Conservation (phyloP, 75 land plant species). For the Sequoia sempervirens region DNA sequence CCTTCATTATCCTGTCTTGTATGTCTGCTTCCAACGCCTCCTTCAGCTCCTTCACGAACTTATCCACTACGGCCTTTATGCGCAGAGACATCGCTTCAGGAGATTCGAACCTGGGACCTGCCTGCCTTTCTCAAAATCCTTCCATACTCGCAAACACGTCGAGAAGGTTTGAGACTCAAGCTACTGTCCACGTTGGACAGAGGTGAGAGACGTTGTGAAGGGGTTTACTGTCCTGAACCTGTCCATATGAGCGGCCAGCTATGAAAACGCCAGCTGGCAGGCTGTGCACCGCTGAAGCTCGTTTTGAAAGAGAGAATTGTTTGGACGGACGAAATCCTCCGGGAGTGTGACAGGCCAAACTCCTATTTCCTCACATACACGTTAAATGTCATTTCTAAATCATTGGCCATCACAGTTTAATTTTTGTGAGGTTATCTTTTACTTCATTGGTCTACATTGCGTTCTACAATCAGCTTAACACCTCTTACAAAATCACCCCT, state of each 20-base stretch:
- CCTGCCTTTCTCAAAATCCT: background rate
- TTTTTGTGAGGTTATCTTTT: too few relatives aligned
- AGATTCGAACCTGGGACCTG: constrained; percentile 10
- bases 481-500: too few relatives aligned
- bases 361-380: too few relatives aligned
- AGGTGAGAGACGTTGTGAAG: background rate
- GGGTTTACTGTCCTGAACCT: too few relatives aligned
- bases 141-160: background rate
- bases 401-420: too few relatives aligned
- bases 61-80: constrained; percentile 93
- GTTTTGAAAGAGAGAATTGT: too few relatives aligned
- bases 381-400: too few relatives aligned
- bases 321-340: too few relatives aligned
- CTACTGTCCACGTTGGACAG: background rate
- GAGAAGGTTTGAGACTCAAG: background rate
- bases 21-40: constrained; percentile 95
- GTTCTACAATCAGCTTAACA: too few relatives aligned
- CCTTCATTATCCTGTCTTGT: constrained; percentile 94
- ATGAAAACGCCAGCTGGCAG: background rate
- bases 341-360: too few relatives aligned
- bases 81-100: constrained; percentile 37
- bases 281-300: background rate
- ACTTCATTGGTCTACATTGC: too few relatives aligned
- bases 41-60: constrained; percentile 89
- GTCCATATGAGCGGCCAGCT: background rate